Evolutionary conservation across 805 yeast genomes (phyloP).

Genomic region (Yamadazyma insecticola): DNA sequence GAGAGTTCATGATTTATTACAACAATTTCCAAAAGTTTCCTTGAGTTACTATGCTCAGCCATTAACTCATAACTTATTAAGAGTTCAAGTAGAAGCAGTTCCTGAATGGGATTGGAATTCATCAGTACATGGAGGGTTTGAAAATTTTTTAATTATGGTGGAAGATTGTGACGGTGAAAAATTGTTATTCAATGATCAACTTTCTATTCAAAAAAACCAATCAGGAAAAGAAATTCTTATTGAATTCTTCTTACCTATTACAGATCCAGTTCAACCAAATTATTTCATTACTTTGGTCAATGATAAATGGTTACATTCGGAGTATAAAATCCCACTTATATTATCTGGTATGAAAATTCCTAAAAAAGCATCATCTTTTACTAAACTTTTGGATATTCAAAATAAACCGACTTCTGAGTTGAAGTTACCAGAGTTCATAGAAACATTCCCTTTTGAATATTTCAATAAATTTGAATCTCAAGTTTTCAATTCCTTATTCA

Average conservation of each 20-base stretch:
- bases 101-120: slow-evolving; percentile 82
- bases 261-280: slow-evolving; percentile 61
- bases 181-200: slow-evolving; percentile 54
- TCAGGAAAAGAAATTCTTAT: slow-evolving; percentile 52
- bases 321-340: slow-evolving; percentile 55
- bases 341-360: slow-evolving; percentile 54
- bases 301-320: slow-evolving; percentile 83
- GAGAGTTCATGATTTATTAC: slow-evolving; percentile 51
- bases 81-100: slow-evolving; percentile 58
- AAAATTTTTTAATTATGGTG: slow-evolving; percentile 64
- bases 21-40: slow-evolving; percentile 67
- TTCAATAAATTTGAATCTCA: slow-evolving; percentile 79
- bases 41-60: slow-evolving; percentile 69
- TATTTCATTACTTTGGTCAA: slow-evolving; percentile 70
- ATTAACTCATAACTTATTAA: slow-evolving; percentile 61
- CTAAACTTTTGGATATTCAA: slow-evolving; percentile 51
- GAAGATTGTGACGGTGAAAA: slow-evolving; percentile 83
- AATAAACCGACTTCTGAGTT: slow-evolving; percentile 47
- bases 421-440: slow-evolving; percentile 40
- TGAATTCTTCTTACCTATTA: slow-evolving; percentile 60
- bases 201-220: slow-evolving; percentile 47
- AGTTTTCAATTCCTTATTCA: slow-evolving; percentile 55
- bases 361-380: slow-evolving; percentile 57
- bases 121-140: slow-evolving; percentile 56
- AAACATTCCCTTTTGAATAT: slow-evolving; percentile 40